Conservation (phyloP, 495 filamentous ascomycete genomes). For the Penicillium soppii region DNA sequence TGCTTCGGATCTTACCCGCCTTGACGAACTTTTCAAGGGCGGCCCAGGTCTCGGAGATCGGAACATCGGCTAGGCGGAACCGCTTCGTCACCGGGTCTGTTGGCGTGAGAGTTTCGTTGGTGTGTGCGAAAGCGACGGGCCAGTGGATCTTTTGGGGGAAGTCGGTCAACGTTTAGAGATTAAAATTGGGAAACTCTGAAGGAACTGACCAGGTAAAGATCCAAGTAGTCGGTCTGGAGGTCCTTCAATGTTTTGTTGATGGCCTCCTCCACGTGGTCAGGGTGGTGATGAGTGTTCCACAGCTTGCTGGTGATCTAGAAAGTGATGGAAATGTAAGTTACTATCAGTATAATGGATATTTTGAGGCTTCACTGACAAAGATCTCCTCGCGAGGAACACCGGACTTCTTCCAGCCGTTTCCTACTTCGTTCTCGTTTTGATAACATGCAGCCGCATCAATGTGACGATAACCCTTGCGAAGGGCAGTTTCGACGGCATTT, state of each 20-base stretch:
- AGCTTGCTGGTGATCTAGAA: constrained; percentile 41
- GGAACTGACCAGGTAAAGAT: constrained; percentile 51
- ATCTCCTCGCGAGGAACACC: constrained; percentile 42
- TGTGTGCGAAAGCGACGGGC: constrained; percentile 61
- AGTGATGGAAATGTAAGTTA: too few relatives aligned
- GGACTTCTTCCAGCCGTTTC: constrained; percentile 41
- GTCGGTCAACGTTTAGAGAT: background rate
- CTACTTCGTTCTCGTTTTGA: constrained; percentile 45
- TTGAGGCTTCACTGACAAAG: constrained; percentile 32
- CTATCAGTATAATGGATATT: background rate
- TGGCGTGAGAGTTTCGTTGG: constrained; percentile 46
- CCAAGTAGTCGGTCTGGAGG: constrained; percentile 45
- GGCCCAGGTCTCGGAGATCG: constrained; percentile 58
- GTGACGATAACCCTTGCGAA: constrained; percentile 50
- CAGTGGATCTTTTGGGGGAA: constrained; percentile 47
- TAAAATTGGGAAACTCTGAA: background rate
- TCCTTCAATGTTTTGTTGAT: constrained; percentile 43
- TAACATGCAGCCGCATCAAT: constrained; percentile 39
- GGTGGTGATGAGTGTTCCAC: constrained; percentile 47
- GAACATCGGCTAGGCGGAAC: constrained; percentile 34
- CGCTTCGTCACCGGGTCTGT: constrained; percentile 34
- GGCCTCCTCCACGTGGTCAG: constrained; percentile 38
- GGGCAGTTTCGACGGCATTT: constrained; percentile 46
- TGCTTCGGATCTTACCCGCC: constrained; percentile 66
- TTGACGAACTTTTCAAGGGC: constrained; percentile 68